Percentiles rank a stretch among this genome's conserved stretches.
Conservation (phyloP, 2,329 filamentous ascomycete genomes). For the Teratosphaeria gauchensis region DNA sequence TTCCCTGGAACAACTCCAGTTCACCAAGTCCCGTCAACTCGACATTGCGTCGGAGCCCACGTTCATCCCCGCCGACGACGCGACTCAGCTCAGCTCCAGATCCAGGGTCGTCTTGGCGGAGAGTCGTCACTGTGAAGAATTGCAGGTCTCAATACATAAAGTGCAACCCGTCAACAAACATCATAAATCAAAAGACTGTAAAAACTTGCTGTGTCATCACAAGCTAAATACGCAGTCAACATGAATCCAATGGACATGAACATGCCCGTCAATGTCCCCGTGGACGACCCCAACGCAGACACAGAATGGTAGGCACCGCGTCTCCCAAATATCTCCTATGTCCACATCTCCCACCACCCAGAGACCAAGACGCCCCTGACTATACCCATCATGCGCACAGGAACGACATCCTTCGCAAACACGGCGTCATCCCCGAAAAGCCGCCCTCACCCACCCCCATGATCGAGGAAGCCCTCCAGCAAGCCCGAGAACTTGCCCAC, state of each 20-base stretch:
- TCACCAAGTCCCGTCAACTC: too few species aligned
- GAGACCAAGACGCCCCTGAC: not conserved
- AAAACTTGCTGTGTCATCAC: not conserved
- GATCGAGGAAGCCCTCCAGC: constrained; percentile 85
- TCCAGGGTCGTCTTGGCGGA: too few species aligned
- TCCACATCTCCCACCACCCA: not conserved
- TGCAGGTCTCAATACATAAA: too few species aligned
- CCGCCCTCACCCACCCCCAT: constrained; percentile 89
- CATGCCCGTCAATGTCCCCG: constrained; percentile 63
- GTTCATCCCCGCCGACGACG: too few species aligned
- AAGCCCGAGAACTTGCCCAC: constrained; percentile 73
- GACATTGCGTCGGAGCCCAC: too few species aligned
- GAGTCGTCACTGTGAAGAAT: too few species aligned
- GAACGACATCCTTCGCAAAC: constrained; percentile 97
- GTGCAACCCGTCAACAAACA: too few species aligned
- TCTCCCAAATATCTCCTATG: constrained; percentile 6
- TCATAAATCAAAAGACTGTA: not conserved
- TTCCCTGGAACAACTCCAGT: not conserved
- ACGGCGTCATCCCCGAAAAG: constrained; percentile 96
- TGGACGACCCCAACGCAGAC: constrained; percentile 92
- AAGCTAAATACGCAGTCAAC: not conserved
- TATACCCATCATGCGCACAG: constrained; percentile 36
- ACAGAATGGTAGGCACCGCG: constrained; percentile 69
- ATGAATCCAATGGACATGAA: constrained; percentile 25
- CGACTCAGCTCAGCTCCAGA: too few species aligned